A percentile compares a stretch with the other conserved stretches of the same genome.
These are phyloP conservation scores for Pelargonium nanum DNA, from an alignment of 345 rosid genomes.

Conservation along the genomic window DNA sequence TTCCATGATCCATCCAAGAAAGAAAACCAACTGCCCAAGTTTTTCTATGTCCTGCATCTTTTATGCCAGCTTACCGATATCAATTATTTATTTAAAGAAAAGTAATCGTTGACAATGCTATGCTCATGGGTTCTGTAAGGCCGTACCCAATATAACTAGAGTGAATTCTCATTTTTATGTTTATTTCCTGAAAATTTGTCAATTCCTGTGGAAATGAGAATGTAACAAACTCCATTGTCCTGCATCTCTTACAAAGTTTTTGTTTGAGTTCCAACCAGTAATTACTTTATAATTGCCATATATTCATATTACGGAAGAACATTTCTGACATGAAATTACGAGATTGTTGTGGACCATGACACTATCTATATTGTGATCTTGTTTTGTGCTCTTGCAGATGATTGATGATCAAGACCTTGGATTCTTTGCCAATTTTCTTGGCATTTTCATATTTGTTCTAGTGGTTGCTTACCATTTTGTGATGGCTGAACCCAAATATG, in stretches of 20 bases:
- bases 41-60: too few species aligned
- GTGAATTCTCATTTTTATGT: too few species aligned
- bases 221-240: background rate
- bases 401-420: slow-evolving; percentile 69
- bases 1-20: too few species aligned
- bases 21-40: too few species aligned
- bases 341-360: background rate
- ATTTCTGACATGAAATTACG: background rate
- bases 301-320: background rate
- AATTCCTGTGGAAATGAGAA: too few species aligned
- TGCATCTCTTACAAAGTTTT: too few species aligned
- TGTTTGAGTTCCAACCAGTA: background rate
- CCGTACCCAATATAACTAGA: too few species aligned
- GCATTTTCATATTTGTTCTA: slow-evolving; percentile 58
- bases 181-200: too few species aligned
- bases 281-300: background rate
- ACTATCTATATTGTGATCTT: background rate
- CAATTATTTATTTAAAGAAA: too few species aligned
- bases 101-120: too few species aligned
- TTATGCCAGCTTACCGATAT: too few species aligned
- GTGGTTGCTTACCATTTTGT: slow-evolving; percentile 79
- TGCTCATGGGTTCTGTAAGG: too few species aligned
- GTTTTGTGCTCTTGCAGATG: slow-evolving; percentile 80
- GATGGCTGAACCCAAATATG: slow-evolving; percentile 80
- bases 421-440: slow-evolving; percentile 67